phyloP scores from a whole-genome alignment of 768 basidiomycete genomes.

The Suillus discolor region DNA sequence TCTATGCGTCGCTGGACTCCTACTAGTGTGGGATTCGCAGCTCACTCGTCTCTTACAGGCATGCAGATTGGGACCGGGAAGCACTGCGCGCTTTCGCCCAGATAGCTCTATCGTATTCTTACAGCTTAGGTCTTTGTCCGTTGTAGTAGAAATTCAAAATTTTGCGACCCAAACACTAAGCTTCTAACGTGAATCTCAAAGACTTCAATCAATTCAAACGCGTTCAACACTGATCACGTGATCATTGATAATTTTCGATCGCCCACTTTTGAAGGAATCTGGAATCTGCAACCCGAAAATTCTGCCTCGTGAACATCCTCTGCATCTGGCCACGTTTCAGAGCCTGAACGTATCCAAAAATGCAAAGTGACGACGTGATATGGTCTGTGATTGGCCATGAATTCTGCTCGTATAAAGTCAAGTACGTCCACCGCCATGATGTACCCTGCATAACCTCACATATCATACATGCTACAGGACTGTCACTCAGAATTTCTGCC shows the following conservation, averaged over 20 bases:
- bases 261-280: not conserved
- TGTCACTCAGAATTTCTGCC: conserved; percentile 94
- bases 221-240: conserved; percentile 7
- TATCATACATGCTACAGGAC: conserved; percentile 55
- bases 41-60: too few species aligned
- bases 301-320: conserved; percentile 3
- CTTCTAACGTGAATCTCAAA: too few species aligned
- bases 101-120: too few species aligned
- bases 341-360: conserved; percentile 28
- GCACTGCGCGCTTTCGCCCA: too few species aligned
- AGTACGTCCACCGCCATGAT: conserved; percentile 54
- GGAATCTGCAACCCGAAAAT: not conserved
- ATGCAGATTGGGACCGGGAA: too few species aligned
- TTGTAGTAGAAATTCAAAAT: too few species aligned
- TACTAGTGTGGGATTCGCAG: too few species aligned
- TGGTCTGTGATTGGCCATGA: conserved; percentile 95
- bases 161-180: too few species aligned
- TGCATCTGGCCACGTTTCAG: conserved; percentile 1
- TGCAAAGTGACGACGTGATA: conserved; percentile 98
- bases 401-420: conserved; percentile 99
- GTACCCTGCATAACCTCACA: conserved; percentile 12
- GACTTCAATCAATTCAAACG: not conserved
- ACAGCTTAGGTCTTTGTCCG: too few species aligned
- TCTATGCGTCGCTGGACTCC: too few species aligned
- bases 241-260: conserved; percentile 13